Evolutionary conservation across 2,329 filamentous ascomycete genomes (phyloP), one percentile per base, ranked within the genome.

Genomic region (Xylariaceae sp.): DNA sequence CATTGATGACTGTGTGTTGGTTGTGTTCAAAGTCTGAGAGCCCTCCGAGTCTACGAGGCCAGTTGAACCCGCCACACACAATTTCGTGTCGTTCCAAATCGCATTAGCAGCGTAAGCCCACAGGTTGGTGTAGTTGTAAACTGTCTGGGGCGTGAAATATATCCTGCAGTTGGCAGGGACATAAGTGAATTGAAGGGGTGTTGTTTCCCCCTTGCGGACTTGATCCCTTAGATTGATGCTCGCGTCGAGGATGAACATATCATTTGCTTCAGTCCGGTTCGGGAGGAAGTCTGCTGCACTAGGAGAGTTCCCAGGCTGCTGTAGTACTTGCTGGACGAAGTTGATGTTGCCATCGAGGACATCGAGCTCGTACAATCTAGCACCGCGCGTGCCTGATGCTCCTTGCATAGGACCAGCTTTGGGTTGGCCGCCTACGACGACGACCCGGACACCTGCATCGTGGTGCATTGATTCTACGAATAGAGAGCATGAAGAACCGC

Each of bases 381-480:
- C 11, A 5, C 56, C 56, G 18, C 53, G 56, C 0, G 53, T 53
- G 7, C 56, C 56, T 4, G 52, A 52, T 1, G 56, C 52, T 8
- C 52, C 52, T 21, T 58, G 56, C 4, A 56, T 56, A n/a, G 4
- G 16, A 3, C 52, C 56, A 6, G 24, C 33, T 3, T 9, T 13
- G 3, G 52, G 52, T 8, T 53, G n/a, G 15, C 56, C 56, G 35
- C 56, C 56, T 47, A 58, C 56, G 6, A 53, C 43, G 33, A 58
- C 47, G 33, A 46, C 52, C 48, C 53, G 53, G 43, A 58, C 56
- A 3, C 52, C 52, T 3, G 52, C 56, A 13, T 29, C 33, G 27
- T 55, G 52, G 16, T 23, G 37, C 56, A 58, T 58, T 39, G 56
- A 58, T 24, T 58, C 42, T 10, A 53, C 49, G 41, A 58, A 58